Evolutionary conservation across 495 filamentous ascomycete genomes (phyloP).

Genomic region (Hyphodiscus hymeniophilus): DNA sequence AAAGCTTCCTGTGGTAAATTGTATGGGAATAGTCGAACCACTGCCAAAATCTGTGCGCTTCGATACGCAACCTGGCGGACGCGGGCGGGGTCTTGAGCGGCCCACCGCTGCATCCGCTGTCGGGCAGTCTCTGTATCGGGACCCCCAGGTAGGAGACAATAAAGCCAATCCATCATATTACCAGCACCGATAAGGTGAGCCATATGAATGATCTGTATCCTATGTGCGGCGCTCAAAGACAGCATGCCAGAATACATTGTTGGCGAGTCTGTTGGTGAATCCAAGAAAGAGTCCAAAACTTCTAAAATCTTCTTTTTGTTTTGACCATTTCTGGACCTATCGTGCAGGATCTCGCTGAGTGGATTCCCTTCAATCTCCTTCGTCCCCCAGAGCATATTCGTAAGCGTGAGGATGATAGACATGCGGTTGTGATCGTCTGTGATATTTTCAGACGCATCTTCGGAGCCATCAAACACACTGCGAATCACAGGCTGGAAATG

Average conservation of each 20-base stretch:
- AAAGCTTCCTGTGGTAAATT: neutral
- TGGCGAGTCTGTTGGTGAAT: neutral
- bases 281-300: neutral
- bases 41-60: neutral
- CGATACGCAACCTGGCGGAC: neutral
- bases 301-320: neutral
- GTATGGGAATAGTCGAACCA: neutral
- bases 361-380: no score
- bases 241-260: neutral
- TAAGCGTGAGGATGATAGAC: no score
- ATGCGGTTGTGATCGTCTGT: no score
- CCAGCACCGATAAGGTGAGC: constrained; percentile 2
- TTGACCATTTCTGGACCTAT: no score
- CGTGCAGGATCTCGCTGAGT: no score
- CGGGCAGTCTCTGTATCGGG: neutral
- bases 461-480: no score
- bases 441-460: no score
- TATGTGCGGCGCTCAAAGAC: neutral
- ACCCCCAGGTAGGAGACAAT: neutral
- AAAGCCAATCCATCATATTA: constrained; percentile 2
- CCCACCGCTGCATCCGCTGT: neutral
- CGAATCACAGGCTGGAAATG: no score
- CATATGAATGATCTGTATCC: neutral
- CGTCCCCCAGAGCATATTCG: no score
- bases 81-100: neutral